Base-by-base conservation (phyloP, 345 rosid genomes). In the Leavenworthia alabamica region DNA sequence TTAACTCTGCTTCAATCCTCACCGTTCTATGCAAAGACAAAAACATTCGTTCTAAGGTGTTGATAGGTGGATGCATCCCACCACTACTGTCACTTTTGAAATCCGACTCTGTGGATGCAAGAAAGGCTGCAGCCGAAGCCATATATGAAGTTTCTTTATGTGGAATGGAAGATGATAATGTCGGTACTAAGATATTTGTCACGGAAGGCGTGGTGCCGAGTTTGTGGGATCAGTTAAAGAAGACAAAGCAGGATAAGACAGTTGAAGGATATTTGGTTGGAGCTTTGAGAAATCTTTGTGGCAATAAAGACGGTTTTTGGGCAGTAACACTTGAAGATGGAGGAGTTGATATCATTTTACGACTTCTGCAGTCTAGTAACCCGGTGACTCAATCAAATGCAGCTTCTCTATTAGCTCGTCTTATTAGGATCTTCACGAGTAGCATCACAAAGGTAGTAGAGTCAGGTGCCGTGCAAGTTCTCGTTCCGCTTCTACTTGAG, bases 11-110 rank as follows among this genome's bases (percentile, higher is more conserved):
- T 52, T 80, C 78, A 33, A 72, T 77, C 41, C 75, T 91, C 3
- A 83, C 84, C 36, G 73, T 70, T 61, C 44, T 91, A 49, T 88
- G 92, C 83, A 80, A 82, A 80, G 92, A 91, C 62, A 85, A 83
- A 27, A 86, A 83, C 29, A 48, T 91, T 32, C 86, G 92, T 59
- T 66, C 88, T 47, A 83, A 89, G 72, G 87, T 91, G 39, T 80
- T 91, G 15, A 86, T 88, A 15, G 98, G 96, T 19, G 96, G 98
- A 48, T 91, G 98, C 62, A 81, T 88, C 65, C 98, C 95, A 0
- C 98, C 96, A 8, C 57, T 91, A 50, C 83, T 91, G 43, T 81
- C 82, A 1, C 88, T 88, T 70, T 64, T 91, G 81, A 88, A 84
- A 68, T 88, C 96, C 36, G 81, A 80, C 39, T 78, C 81, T 23